A percentile compares a stretch with the other conserved stretches of the same genome.
Conservation (phyloP, 73 alveolate genomes). For the Tetrahymena thermophila region DNA sequence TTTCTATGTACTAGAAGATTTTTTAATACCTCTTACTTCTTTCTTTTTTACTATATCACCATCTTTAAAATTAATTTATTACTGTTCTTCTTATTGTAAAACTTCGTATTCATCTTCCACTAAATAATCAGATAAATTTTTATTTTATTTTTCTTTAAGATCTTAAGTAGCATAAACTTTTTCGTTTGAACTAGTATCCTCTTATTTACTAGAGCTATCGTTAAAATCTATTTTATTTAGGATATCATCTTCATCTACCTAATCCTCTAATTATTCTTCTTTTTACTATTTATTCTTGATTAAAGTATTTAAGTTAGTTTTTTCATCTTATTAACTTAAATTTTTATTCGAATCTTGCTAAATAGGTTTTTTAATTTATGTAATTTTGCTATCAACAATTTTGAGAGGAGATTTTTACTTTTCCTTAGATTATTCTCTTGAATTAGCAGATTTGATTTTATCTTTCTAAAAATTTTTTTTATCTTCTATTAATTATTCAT, state of each 20-base stretch:
- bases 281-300: not conserved
- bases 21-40: not conserved
- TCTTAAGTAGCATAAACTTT: not conserved
- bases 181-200: not conserved
- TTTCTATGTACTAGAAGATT: not conserved
- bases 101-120: not conserved
- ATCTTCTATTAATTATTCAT: not conserved
- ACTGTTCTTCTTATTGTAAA: not conserved
- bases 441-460: not conserved
- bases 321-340: not conserved
- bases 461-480: not conserved
- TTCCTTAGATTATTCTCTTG: not conserved
- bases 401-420: not conserved
- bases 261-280: not conserved
- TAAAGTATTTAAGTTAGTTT: not conserved
- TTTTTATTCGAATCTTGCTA: not conserved
- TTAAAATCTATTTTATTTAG: not conserved
- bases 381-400: not conserved
- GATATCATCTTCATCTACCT: not conserved
- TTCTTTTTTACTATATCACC: not conserved
- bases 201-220: not conserved
- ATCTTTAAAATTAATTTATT: not conserved
- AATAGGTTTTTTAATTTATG: not conserved
- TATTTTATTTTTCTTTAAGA: not conserved
- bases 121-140: not conserved